These are phyloP conservation scores for Curvularia lunata DNA, from an alignment of 2,329 filamentous ascomycete genomes.

Conservation along the genomic window DNA sequence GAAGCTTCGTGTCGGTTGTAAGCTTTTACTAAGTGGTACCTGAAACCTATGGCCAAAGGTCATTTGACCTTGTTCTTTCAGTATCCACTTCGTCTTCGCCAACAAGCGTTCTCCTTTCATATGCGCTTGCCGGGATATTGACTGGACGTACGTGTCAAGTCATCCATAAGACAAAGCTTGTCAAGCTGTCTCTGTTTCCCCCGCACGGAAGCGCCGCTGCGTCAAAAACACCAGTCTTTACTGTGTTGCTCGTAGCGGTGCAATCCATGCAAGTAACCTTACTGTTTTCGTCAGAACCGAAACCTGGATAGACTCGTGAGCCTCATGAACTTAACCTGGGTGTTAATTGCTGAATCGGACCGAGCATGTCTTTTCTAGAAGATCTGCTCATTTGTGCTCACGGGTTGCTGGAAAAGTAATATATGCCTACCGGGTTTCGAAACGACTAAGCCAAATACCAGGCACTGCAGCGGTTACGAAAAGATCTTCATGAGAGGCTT, in stretches of 20 bases:
- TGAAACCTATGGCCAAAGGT: slow-evolving; percentile 18
- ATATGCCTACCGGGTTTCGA: slow-evolving; percentile 29
- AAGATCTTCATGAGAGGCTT: slow-evolving; percentile 1
- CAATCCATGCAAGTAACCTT: slow-evolving; percentile 10
- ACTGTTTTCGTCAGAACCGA: not conserved
- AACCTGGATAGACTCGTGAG: slow-evolving; percentile 21
- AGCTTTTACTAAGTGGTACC: slow-evolving; percentile 15
- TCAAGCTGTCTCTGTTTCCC: not conserved
- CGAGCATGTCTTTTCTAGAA: slow-evolving; percentile 32
- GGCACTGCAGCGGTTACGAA: slow-evolving; percentile 4
- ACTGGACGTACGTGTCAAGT: not conserved
- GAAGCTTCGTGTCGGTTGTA: slow-evolving; percentile 23
- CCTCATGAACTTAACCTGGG: slow-evolving; percentile 29
- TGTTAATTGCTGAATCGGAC: slow-evolving; percentile 28
- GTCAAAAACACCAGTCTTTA: not conserved
- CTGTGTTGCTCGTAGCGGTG: slow-evolving; percentile 3
- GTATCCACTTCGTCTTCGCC: not conserved
- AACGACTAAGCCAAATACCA: slow-evolving; percentile 21
- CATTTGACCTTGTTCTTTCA: slow-evolving; percentile 7
- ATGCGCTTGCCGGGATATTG: not conserved
- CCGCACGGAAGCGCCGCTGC: not conserved
- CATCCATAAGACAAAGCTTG: not conserved
- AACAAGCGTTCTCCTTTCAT: not conserved
- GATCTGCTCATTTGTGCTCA: slow-evolving; percentile 21
- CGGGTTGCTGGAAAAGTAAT: slow-evolving; percentile 23